Base-by-base conservation (phyloP, 305 asterid genomes). In the Fraxinus xanthoxyloides region DNA sequence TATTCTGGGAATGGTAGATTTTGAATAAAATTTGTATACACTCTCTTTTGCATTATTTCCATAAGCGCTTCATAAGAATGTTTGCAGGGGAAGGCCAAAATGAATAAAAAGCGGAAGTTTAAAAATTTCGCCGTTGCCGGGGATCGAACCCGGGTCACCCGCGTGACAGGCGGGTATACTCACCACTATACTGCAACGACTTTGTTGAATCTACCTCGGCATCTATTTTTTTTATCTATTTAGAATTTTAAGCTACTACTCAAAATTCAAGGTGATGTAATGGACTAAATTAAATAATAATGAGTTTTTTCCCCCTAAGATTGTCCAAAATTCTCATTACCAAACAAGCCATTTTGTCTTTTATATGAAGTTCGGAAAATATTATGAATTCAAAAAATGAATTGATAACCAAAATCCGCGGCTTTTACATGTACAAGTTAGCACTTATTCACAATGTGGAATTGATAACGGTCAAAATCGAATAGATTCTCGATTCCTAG, bases 71-170 rank as follows among this genome's bases (percentile, higher is more conserved):
- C 63, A 1, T 17, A 17, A 51, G 63, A 51, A 13, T 17, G 63
- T 17, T 56, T 56, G 65, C 65, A 19, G 26, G 4, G 24, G 10
- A 54, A n/a, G 24, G 9, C 24, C 24, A 56, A 19, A 56, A 56
- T 56, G 0, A 51, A 51, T 3, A 51, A 51, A 51, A 51, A 51
- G 5, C n/a, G 8, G 9, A 17, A 4, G 3, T 17, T 4, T 0
- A n/a, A n/a, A 54, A 54, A 54, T 3, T 15, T 17, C 28, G 67
- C 67, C 67, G 67, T 56, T 56, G 67, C 67, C 67, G 67, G 67
- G 67, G 67, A 56, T 56, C 67, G 67, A 56, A 56, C 67, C 28
- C 67, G 67, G 67, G 67, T 56, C 67, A 56, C 67, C 67, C 67
- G 67, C 67, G 67, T 56, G 67, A 56, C 67, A 56, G 67, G 67